Conservation (phyloP, 805 yeast species). For the Barnettozyma sp. region DNA sequence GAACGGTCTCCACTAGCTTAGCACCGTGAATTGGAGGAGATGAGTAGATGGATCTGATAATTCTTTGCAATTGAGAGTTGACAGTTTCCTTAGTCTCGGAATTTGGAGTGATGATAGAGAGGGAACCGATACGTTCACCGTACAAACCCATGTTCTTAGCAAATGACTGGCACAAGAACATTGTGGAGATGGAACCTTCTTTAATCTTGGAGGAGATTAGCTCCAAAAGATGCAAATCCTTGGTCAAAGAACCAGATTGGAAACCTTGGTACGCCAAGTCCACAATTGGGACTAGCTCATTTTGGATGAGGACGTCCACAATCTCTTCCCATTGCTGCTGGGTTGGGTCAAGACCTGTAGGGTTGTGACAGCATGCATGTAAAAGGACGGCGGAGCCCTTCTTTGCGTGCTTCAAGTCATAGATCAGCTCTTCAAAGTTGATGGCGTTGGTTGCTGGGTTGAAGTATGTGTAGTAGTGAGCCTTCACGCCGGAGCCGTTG, state of each 20-base stretch:
- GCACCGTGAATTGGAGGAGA: conserved; percentile 96
- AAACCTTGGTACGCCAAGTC: conserved; percentile 97
- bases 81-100: conserved; percentile 43
- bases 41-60: conserved; percentile 82
- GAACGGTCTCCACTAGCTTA: conserved; percentile 73
- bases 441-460: conserved; percentile 53
- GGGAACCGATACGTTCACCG: conserved; percentile 91
- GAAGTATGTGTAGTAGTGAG: conserved; percentile 66
- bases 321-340: conserved; percentile 74
- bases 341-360: conserved; percentile 91
- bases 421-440: conserved; percentile 56
- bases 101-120: conserved; percentile 54
- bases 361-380: conserved; percentile 96
- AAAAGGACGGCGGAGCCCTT: conserved; percentile 62
- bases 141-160: conserved; percentile 94
- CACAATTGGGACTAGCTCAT: conserved; percentile 67
- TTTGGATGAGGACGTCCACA: conserved; percentile 50
- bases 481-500: conserved; percentile 59
- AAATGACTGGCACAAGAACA: conserved; percentile 78
- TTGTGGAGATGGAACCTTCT: conserved; percentile 40
- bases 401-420: conserved; percentile 48
- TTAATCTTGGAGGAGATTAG: conserved; percentile 35
- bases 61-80: conserved; percentile 76
- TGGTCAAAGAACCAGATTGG: conserved; percentile 73
- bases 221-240: conserved; percentile 57